A percentile compares a stretch with the other conserved stretches of the same genome.
Evolutionary conservation across 148 eudicot genomes (phyloP).

Genomic region (Chenopodium formosanum): DNA sequence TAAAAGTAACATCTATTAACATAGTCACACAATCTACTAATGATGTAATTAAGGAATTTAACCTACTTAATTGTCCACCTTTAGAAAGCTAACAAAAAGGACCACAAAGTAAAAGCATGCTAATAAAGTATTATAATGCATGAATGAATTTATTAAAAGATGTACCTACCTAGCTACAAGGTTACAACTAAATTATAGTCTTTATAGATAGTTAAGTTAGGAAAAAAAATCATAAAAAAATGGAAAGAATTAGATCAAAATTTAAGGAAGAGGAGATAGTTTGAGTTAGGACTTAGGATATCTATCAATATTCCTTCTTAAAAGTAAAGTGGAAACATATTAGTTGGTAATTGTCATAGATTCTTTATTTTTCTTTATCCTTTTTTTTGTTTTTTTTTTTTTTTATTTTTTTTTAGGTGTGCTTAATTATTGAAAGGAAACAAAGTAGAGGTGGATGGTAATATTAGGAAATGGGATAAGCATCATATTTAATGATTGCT

Average conservation of each 20-base stretch:
- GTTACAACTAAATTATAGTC: neutral
- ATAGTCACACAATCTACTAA: neutral
- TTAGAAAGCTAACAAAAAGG: conserved; percentile 7
- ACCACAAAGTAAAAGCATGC: conserved; percentile 20
- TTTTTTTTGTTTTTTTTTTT: neutral
- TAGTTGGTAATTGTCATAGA: conserved; percentile 15
- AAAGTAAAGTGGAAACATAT: neutral
- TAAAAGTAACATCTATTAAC: too few relatives aligned
- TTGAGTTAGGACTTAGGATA: neutral
- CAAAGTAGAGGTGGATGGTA: neutral
- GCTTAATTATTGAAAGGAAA: neutral
- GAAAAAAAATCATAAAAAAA: conserved; percentile 2
- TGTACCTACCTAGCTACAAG: neutral
- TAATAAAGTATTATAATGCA: neutral
- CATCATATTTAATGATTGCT: neutral
- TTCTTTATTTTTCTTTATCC: neutral
- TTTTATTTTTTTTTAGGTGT: neutral
- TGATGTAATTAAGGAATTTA: neutral
- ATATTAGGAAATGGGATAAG: neutral
- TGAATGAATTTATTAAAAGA: neutral
- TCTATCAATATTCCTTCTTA: neutral
- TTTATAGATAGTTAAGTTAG: neutral
- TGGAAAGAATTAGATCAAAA: neutral
- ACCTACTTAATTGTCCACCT: neutral
- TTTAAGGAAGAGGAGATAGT: conserved; percentile 3